Evolutionary conservation across 2,329 filamentous ascomycete species (phyloP).

Genomic region (Lasiodiplodia theobromae): DNA sequence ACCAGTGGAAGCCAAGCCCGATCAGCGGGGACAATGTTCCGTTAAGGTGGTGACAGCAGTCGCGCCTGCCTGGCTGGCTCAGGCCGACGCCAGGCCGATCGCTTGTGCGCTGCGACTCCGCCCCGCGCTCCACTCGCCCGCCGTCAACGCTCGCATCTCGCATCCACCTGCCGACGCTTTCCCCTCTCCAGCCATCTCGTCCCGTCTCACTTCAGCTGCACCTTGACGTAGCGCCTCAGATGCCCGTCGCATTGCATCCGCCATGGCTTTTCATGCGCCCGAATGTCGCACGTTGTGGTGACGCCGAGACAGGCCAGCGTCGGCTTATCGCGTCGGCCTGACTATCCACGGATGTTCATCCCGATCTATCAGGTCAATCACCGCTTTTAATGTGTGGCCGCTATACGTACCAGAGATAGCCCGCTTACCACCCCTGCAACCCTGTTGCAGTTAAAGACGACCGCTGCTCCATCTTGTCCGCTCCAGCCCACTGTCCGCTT

Average conservation of each 20-base stretch:
- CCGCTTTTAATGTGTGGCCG: slow-evolving; percentile 5
- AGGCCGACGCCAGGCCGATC: slow-evolving; percentile 8
- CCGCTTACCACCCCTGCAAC: slow-evolving; percentile 9
- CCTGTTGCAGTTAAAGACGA: slow-evolving; percentile 16
- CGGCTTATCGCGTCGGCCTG: slow-evolving; percentile 18
- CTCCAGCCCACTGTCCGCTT: neutral
- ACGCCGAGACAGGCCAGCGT: neutral
- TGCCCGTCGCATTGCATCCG: too few relatives aligned
- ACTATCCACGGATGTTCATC: slow-evolving; percentile 5
- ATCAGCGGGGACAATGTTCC: slow-evolving; percentile 9
- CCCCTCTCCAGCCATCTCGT: neutral
- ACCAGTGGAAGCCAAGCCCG: slow-evolving; percentile 17
- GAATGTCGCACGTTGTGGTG: neutral
- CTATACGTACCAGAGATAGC: slow-evolving; percentile 21
- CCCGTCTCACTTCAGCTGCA: slow-evolving; percentile 1
- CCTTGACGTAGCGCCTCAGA: neutral
- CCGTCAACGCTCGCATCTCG: neutral
- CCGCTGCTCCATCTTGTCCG: neutral
- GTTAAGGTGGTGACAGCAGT: neutral
- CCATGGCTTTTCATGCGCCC: neutral
- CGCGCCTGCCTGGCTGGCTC: neutral
- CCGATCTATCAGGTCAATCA: slow-evolving; percentile 24
- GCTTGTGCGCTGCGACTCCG: neutral
- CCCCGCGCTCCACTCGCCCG: slow-evolving; percentile 8
- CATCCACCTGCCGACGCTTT: slow-evolving; percentile 8